These are phyloP conservation scores for Rachicladosporium sp. DNA, from an alignment of 2,329 filamentous ascomycete genomes.

Conservation along the genomic window DNA sequence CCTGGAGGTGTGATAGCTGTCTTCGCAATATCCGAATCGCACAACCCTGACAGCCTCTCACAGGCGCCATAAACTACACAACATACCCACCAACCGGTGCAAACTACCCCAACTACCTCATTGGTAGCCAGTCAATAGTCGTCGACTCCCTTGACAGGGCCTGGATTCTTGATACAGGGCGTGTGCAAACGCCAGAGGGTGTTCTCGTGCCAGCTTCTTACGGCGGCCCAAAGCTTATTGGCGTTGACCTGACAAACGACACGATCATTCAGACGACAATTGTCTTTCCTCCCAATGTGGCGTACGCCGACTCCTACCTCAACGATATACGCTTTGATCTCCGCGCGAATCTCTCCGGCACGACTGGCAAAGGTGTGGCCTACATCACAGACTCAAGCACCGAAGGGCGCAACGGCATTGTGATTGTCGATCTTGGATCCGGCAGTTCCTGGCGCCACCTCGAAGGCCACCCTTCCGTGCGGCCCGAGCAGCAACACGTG, in stretches of 20 bases:
- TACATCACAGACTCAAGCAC: slow-evolving; percentile 42
- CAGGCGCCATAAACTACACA: slow-evolving; percentile 39
- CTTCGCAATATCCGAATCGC: too few relatives aligned
- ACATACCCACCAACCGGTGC: slow-evolving; percentile 34
- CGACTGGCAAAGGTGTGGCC: slow-evolving; percentile 34
- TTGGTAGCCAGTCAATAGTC: slow-evolving; percentile 41
- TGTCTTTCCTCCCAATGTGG: slow-evolving; percentile 36
- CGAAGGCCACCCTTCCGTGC: slow-evolving; percentile 29
- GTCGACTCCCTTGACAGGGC: slow-evolving; percentile 38
- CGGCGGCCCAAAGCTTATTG: slow-evolving; percentile 41
- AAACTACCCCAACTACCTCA: slow-evolving; percentile 38
- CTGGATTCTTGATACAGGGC: slow-evolving; percentile 43
- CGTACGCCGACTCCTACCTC: slow-evolving; percentile 37
- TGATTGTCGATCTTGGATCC: slow-evolving; percentile 38
- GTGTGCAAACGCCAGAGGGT: slow-evolving; percentile 30
- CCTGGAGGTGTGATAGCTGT: too few relatives aligned
- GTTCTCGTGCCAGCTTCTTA: slow-evolving; percentile 32
- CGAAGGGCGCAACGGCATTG: slow-evolving; percentile 38
- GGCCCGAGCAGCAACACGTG: slow-evolving; percentile 33
- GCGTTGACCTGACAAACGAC: slow-evolving; percentile 35
- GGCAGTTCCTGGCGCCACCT: slow-evolving; percentile 40
- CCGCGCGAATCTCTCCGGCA: slow-evolving; percentile 25
- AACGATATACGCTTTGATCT: slow-evolving; percentile 45
- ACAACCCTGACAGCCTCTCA: too few relatives aligned
- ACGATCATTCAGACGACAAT: slow-evolving; percentile 37